phyloP scores from a whole-genome alignment of 208 protist genomes.

The Phytomonas sp. region DNA sequence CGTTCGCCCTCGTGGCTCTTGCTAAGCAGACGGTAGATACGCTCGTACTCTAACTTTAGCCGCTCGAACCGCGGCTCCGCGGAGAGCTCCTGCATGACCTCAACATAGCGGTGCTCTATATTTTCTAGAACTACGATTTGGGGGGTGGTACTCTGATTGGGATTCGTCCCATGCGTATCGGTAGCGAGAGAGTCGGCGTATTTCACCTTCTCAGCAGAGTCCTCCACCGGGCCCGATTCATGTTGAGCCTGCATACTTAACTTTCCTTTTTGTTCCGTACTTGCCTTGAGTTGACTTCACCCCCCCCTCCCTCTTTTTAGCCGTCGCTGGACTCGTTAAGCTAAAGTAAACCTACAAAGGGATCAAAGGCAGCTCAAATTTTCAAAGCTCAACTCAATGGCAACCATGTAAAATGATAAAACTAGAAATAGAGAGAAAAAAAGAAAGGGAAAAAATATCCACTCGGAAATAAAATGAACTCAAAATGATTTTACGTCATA shows the following conservation, averaged over 20 bases:
- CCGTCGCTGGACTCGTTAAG: background rate
- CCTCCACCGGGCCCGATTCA: background rate
- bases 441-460: conserved; percentile 2
- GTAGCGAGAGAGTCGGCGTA: background rate
- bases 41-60: conserved; percentile 96
- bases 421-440: conserved; percentile 3
- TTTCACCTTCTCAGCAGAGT: background rate
- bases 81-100: conserved; percentile 87
- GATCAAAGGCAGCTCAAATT: background rate
- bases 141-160: conserved; percentile 14
- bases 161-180: background rate
- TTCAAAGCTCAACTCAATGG: background rate
- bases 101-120: conserved; percentile 93
- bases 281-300: background rate
- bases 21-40: conserved; percentile 93
- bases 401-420: background rate
- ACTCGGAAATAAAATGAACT: background rate
- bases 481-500: background rate
- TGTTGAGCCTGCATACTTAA: conserved; percentile 5
- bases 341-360: conserved; percentile 6
- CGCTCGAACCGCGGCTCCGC: conserved; percentile 92
- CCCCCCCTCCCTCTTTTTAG: background rate
- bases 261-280: background rate
- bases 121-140: conserved; percentile 73
- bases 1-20: conserved; percentile 97